Evolutionary conservation across 495 filamentous ascomycete species (phyloP).

Genomic region (Annulohypoxylon maeteangense): DNA sequence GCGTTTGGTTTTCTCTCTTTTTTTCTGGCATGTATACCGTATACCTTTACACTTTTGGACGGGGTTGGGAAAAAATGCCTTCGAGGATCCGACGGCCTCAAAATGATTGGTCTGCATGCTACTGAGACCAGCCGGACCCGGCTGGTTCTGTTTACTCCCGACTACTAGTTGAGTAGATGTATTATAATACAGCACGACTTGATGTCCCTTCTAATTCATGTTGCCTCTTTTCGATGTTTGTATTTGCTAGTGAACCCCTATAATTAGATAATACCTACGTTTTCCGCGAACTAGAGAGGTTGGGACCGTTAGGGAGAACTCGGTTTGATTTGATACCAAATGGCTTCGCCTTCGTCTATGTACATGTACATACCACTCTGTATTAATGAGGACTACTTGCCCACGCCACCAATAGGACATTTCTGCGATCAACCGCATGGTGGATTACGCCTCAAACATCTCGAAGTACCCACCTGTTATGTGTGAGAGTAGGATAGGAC

Average conservation of each 20-base stretch:
- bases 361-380: neutral
- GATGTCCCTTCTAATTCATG: constrained; percentile 22
- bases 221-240: neutral
- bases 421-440: neutral
- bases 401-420: neutral
- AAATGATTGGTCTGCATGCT: constrained; percentile 6
- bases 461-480: neutral
- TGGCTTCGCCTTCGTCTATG: neutral
- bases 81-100: neutral
- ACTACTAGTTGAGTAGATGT: constrained; percentile 34
- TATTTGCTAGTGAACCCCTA: neutral
- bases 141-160: constrained; percentile 19
- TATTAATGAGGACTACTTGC: neutral
- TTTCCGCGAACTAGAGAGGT: neutral
- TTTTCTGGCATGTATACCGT: neutral
- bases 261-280: neutral
- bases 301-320: neutral
- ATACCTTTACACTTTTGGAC: constrained; percentile 18
- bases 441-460: neutral
- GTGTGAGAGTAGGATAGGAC: neutral
- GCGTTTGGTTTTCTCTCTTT: neutral
- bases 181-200: constrained; percentile 33
- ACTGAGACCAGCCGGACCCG: constrained; percentile 12
- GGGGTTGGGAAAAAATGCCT: constrained; percentile 17
- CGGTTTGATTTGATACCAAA: neutral